phyloP scores from a whole-genome alignment of 495 filamentous ascomycete genomes.

The Pyrenopolyporus hunteri region DNA sequence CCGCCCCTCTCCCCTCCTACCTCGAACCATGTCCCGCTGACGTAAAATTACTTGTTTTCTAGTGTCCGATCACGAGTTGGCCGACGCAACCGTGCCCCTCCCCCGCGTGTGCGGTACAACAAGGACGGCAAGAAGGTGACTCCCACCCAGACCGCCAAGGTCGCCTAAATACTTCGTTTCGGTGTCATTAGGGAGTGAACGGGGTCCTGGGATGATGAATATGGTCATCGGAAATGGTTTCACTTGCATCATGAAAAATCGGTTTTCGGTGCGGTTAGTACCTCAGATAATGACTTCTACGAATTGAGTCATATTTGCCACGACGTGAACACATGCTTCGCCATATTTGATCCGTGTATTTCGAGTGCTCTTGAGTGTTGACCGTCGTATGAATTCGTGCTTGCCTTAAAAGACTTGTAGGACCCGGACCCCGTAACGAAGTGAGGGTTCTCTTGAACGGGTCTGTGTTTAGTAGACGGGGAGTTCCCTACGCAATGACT shows the following conservation, averaged over 20 bases:
- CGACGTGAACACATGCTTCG: conserved; percentile 13
- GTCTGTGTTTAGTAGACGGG: too few species aligned
- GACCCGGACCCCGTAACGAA: too few species aligned
- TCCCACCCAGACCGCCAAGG: conserved; percentile 73
- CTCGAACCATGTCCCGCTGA: conserved; percentile 37
- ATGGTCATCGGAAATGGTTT: conserved; percentile 43
- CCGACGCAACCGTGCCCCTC: conserved; percentile 97
- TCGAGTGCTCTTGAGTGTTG: too few species aligned
- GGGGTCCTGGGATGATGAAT: conserved; percentile 36
- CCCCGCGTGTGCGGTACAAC: conserved; percentile 97
- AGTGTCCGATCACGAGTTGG: conserved; percentile 98
- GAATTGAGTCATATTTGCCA: conserved; percentile 43
- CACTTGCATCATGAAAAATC: conserved; percentile 36
- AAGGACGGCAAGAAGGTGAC: conserved; percentile 99
- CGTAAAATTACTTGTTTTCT: conserved; percentile 43
- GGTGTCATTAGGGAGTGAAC: conserved; percentile 37
- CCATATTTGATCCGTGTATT: too few species aligned
- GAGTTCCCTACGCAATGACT: too few species aligned
- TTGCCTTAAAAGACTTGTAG: too few species aligned
- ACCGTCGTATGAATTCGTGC: too few species aligned
- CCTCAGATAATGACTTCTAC: conserved; percentile 44
- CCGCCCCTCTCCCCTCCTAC: conserved; percentile 8
- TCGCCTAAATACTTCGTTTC: conserved; percentile 37
- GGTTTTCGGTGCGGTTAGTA: conserved; percentile 40
- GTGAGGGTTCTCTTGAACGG: too few species aligned